Evolutionary conservation across 768 basidiomycete genomes (phyloP).

Genomic region (Coprinopsis marcescibilis): DNA sequence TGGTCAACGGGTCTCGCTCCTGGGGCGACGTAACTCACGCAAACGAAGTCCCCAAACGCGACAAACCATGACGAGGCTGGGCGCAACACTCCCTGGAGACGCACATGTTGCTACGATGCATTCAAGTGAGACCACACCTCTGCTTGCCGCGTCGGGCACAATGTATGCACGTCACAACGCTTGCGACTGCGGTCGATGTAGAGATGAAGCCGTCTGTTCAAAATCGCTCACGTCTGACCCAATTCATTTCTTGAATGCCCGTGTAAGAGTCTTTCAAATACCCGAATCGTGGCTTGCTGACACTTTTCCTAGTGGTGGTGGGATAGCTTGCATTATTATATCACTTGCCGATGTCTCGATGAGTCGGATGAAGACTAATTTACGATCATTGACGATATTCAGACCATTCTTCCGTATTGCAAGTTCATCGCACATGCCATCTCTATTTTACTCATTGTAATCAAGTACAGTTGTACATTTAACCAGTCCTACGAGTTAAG

Average conservation of each 20-base stretch:
- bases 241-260: no score
- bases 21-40: conserved; percentile 23
- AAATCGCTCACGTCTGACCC: no score
- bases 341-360: conserved; percentile 57
- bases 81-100: neutral
- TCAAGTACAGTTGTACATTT: no score
- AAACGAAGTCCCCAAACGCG: conserved; percentile 1
- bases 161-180: neutral
- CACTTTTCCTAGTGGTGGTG: conserved; percentile 67
- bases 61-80: neutral
- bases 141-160: conserved; percentile 1
- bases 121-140: neutral
- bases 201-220: conserved; percentile 53
- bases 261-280: no score
- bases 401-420: no score
- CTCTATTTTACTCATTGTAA: no score
- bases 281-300: no score
- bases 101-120: neutral
- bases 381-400: no score
- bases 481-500: no score
- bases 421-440: no score
- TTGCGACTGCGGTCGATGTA: neutral
- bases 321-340: conserved; percentile 62
- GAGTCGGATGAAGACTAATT: conserved; percentile 44
- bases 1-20: conserved; percentile 45